A percentile compares a stretch with the other conserved stretches of the same genome.
These are phyloP conservation scores for Sphaceloma murrayae DNA, from an alignment of 2,329 filamentous ascomycete genomes.

Conservation along the genomic window DNA sequence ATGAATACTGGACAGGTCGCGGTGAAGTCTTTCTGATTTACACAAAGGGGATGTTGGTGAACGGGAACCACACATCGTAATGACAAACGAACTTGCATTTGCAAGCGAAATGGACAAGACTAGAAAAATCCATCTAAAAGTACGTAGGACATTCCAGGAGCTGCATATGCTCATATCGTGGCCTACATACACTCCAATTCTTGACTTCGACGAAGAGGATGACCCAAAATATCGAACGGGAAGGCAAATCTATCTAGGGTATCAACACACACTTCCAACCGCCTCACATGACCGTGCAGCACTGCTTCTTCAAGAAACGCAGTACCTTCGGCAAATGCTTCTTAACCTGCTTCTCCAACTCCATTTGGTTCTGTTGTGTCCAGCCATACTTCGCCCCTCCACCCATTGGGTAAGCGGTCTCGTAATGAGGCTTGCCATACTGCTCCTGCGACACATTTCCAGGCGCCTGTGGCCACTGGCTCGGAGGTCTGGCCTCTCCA, in stretches of 20 bases:
- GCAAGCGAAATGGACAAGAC: too few species aligned
- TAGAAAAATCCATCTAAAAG: too few species aligned
- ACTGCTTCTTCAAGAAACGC: constrained; percentile 52
- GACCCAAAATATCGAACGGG: background rate
- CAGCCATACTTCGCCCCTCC: constrained; percentile 30
- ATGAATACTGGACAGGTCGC: constrained; percentile 1
- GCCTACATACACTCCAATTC: too few species aligned
- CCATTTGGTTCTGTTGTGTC: constrained; percentile 40
- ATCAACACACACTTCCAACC: constrained; percentile 2
- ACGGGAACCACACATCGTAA: background rate
- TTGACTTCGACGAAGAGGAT: background rate
- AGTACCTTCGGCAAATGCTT: constrained; percentile 52
- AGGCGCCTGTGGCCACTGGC: constrained; percentile 28
- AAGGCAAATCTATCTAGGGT: constrained; percentile 6
- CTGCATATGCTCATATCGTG: too few species aligned
- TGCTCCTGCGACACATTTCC: constrained; percentile 37
- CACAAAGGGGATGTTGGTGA: background rate
- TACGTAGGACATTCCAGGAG: too few species aligned
- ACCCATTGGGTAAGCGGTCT: constrained; percentile 32
- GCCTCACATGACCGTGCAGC: constrained; percentile 65
- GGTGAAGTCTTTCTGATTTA: background rate
- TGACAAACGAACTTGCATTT: too few species aligned
- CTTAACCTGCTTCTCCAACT: constrained; percentile 51
- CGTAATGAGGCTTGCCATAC: constrained; percentile 35
- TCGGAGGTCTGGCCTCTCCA: constrained; percentile 47